phyloP scores from a whole-genome alignment of 2,329 filamentous ascomycete genomes.

The Fusarium sp. region DNA sequence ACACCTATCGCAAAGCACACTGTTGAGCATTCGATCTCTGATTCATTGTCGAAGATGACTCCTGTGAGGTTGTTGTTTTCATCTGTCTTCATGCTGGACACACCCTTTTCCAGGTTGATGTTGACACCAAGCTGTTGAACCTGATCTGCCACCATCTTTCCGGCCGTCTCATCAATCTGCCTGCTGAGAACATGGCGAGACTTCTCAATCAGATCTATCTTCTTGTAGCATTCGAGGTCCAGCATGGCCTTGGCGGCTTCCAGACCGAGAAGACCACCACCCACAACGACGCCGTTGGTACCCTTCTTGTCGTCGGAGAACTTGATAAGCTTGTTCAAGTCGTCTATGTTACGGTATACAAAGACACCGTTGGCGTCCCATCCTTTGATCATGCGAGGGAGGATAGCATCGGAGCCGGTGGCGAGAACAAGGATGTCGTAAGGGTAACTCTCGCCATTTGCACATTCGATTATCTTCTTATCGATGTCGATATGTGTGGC shows the following conservation, averaged over 20 bases:
- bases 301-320: conserved; percentile 77
- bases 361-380: conserved; percentile 87
- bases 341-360: conserved; percentile 88
- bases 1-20: conserved; percentile 94
- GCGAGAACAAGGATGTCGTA: conserved; percentile 89
- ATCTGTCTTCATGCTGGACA: conserved; percentile 78
- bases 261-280: conserved; percentile 85
- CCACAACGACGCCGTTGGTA: conserved; percentile 80
- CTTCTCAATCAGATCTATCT: conserved; percentile 84
- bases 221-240: conserved; percentile 80
- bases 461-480: conserved; percentile 76
- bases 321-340: conserved; percentile 80
- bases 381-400: conserved; percentile 79
- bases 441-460: conserved; percentile 74
- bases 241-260: conserved; percentile 95
- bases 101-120: conserved; percentile 81
- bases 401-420: conserved; percentile 86
- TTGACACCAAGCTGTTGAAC: conserved; percentile 84
- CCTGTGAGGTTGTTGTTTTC: conserved; percentile 77
- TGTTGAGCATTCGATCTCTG: conserved; percentile 80
- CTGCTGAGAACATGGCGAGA: conserved; percentile 86
- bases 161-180: conserved; percentile 86
- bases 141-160: conserved; percentile 84
- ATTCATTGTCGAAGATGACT: conserved; percentile 84
- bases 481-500: conserved; percentile 74